phyloP scores from a whole-genome alignment of 257 asterid species.

The Solanum ossicruentum region DNA sequence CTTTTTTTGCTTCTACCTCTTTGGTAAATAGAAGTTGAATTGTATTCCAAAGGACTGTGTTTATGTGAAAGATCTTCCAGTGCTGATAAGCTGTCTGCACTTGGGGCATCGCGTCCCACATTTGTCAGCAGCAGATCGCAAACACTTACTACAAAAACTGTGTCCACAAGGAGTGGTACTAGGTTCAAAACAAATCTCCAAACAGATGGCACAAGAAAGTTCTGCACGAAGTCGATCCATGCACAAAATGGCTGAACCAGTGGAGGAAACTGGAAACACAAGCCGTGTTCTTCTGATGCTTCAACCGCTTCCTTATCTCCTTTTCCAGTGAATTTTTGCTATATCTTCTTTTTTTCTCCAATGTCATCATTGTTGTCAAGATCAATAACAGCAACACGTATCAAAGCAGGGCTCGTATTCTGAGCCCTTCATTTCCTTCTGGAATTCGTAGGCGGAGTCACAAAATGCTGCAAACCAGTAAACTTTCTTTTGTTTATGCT shows the following conservation, averaged over 20 bases:
- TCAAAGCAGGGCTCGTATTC: slow-evolving; percentile 23
- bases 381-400: slow-evolving; percentile 36
- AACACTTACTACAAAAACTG: slow-evolving; percentile 80
- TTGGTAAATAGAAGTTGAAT: background rate
- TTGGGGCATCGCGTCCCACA: slow-evolving; percentile 92
- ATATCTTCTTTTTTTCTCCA: background rate
- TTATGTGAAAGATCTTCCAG: slow-evolving; percentile 70
- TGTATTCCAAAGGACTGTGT: background rate
- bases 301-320: slow-evolving; percentile 12
- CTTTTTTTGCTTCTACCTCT: slow-evolving; percentile 71
- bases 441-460: slow-evolving; percentile 68
- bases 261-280: slow-evolving; percentile 1
- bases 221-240: slow-evolving; percentile 80
- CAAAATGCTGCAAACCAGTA: slow-evolving; percentile 16
- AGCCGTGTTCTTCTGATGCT: slow-evolving; percentile 4
- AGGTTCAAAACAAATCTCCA: slow-evolving; percentile 92
- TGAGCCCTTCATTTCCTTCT: slow-evolving; percentile 67
- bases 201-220: slow-evolving; percentile 90
- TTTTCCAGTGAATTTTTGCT: background rate
- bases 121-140: slow-evolving; percentile 78
- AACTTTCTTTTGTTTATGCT: slow-evolving; percentile 40
- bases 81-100: slow-evolving; percentile 89
- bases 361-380: slow-evolving; percentile 24
- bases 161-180: slow-evolving; percentile 96
- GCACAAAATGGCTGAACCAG: slow-evolving; percentile 42